Percentiles rank a stretch among this genome's conserved stretches.
Conservation (phyloP, 495 filamentous ascomycete species). For the Monascus purpureus region DNA sequence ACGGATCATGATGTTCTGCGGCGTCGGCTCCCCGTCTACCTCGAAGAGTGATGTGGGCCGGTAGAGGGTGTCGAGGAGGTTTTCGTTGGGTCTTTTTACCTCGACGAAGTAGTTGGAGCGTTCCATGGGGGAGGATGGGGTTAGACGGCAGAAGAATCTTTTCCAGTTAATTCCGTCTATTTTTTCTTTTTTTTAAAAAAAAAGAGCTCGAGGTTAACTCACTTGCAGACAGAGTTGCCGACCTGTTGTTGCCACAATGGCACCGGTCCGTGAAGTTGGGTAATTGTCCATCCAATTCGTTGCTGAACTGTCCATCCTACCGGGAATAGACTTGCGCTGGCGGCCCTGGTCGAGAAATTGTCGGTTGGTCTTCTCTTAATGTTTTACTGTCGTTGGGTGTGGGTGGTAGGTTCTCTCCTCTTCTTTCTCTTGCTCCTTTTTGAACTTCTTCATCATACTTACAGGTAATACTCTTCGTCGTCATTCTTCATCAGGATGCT, state of each 20-base stretch:
- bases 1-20: slow-evolving; percentile 32
- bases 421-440: no score
- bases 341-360: slow-evolving; percentile 26
- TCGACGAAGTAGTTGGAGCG: slow-evolving; percentile 41
- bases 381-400: no score
- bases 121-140: slow-evolving; percentile 34
- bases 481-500: slow-evolving; percentile 38
- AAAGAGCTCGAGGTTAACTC: no score
- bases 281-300: slow-evolving; percentile 40
- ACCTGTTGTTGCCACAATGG: slow-evolving; percentile 42
- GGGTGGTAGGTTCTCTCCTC: no score
- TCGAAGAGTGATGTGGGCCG: slow-evolving; percentile 20
- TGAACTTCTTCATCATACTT: slow-evolving; percentile 6
- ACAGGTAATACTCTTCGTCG: slow-evolving; percentile 37
- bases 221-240: slow-evolving; percentile 38
- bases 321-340: slow-evolving; percentile 43
- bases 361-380: not conserved
- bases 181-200: not conserved
- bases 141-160: slow-evolving; percentile 36
- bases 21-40: slow-evolving; percentile 18
- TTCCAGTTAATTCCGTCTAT: not conserved
- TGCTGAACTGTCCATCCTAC: slow-evolving; percentile 42
- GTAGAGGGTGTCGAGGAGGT: slow-evolving; percentile 27
- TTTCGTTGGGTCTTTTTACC: slow-evolving; percentile 27
- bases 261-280: slow-evolving; percentile 36